phyloP scores from a whole-genome alignment of 805 yeast species.

The Hanseniaspora nectarophila region DNA sequence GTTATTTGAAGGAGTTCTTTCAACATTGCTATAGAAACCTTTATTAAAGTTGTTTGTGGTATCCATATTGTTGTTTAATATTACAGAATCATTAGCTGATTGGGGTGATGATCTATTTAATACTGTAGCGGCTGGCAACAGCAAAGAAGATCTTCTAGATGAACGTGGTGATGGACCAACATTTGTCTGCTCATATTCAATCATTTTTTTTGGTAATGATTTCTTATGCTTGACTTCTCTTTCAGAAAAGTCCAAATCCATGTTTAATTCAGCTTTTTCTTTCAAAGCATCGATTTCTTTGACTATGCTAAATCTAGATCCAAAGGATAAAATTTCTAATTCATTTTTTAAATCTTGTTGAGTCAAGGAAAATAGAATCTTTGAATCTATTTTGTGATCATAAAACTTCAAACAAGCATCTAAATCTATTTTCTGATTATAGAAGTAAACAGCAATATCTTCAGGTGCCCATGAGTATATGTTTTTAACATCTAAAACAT shows the following conservation, averaged over 20 bases:
- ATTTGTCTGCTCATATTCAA: slow-evolving; percentile 2
- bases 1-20: not conserved
- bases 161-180: slow-evolving; percentile 18
- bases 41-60: not conserved
- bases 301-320: slow-evolving; percentile 84
- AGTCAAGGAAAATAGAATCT: slow-evolving; percentile 74
- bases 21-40: not conserved
- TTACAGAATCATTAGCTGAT: slow-evolving; percentile 13
- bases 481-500: slow-evolving; percentile 39
- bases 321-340: slow-evolving; percentile 81
- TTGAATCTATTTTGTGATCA: slow-evolving; percentile 80
- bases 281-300: slow-evolving; percentile 70
- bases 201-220: not conserved
- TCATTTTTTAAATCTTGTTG: slow-evolving; percentile 69
- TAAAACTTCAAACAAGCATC: slow-evolving; percentile 69
- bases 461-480: slow-evolving; percentile 65
- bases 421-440: slow-evolving; percentile 57
- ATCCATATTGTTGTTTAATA: slow-evolving; percentile 5
- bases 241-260: not conserved
- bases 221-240: not conserved
- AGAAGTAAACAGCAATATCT: slow-evolving; percentile 71
- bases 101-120: slow-evolving; percentile 1
- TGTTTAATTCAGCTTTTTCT: slow-evolving; percentile 15
- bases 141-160: slow-evolving; percentile 15
- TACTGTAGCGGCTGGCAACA: slow-evolving; percentile 35